Conservation (phyloP, 306 rosid species). For the Argentina anserina region DNA sequence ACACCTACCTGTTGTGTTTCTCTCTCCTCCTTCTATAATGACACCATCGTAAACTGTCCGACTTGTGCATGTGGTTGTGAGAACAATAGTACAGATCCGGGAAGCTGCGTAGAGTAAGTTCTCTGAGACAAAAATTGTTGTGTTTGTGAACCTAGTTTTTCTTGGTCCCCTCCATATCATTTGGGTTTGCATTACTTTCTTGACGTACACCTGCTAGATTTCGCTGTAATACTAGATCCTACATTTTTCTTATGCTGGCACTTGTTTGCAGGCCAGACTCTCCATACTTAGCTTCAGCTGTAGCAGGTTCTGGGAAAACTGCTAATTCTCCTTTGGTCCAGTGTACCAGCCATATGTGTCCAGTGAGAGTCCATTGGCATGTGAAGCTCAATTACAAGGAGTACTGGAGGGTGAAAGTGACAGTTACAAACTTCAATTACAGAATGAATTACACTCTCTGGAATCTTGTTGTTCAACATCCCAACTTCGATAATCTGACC, state of each 20-base stretch:
- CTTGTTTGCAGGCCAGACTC: constrained; percentile 50
- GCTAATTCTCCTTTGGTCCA: constrained; percentile 64
- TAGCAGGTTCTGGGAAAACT: constrained; percentile 50
- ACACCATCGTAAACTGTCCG: constrained; percentile 86
- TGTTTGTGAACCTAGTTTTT: constrained; percentile 7
- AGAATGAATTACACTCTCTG: constrained; percentile 88
- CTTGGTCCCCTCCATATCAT: background rate
- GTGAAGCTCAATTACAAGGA: constrained; percentile 94
- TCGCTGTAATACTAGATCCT: background rate
- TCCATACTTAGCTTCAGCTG: constrained; percentile 73
- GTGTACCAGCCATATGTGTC: constrained; percentile 97
- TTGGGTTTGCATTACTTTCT: constrained; percentile 1
- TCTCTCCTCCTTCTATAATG: constrained; percentile 91
- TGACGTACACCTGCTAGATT: background rate
- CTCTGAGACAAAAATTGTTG: constrained; percentile 10
- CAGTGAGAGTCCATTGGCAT: constrained; percentile 97
- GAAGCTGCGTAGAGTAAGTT: constrained; percentile 80
- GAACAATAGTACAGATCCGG: constrained; percentile 59
- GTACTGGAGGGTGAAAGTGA: constrained; percentile 94
- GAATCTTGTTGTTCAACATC: constrained; percentile 97
- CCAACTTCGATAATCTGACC: constrained; percentile 86
- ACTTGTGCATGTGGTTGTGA: constrained; percentile 95
- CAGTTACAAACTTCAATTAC: constrained; percentile 93
- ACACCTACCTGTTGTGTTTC: constrained; percentile 98
- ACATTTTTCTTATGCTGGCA: constrained; percentile 15